Evolutionary conservation across 140 eudicot genomes (phyloP).

Genomic region (Cichorium intybus): DNA sequence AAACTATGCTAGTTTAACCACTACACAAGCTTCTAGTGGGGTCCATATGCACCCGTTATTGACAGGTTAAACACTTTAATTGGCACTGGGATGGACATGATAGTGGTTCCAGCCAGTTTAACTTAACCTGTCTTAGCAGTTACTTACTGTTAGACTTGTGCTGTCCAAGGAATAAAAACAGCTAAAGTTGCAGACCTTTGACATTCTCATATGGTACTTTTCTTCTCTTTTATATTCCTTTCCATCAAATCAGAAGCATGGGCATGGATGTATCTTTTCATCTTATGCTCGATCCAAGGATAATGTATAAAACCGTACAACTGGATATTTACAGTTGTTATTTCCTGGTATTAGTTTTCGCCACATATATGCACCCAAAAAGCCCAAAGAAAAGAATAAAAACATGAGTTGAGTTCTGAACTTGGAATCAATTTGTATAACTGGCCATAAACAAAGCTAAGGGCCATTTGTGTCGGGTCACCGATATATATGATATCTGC

Average conservation of each 20-base stretch:
- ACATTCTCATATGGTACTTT: conserved; percentile 17
- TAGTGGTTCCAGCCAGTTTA: too few species aligned
- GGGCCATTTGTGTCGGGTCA: conserved; percentile 32
- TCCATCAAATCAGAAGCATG: conserved; percentile 24
- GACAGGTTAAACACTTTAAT: background rate
- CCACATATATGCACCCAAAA: background rate
- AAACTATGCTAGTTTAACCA: background rate
- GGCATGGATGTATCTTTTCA: background rate
- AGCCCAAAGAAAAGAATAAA: background rate
- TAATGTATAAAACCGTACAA: conserved; percentile 29
- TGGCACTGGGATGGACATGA: too few species aligned
- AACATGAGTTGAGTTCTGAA: conserved; percentile 12
- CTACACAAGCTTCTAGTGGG: too few species aligned
- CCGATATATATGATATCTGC: conserved; percentile 15
- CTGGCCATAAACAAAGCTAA: conserved; percentile 31
- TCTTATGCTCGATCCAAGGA: background rate
- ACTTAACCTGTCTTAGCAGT: too few species aligned
- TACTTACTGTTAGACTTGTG: too few species aligned
- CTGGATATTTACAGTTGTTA: conserved; percentile 11
- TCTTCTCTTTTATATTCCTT: conserved; percentile 7
- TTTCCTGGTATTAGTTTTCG: conserved; percentile 12
- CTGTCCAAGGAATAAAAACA: too few species aligned
- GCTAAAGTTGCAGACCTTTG: background rate
- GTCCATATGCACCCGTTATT: too few species aligned
- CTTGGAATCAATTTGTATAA: conserved; percentile 28